Conservation (phyloP, 73 alveolate species). For the Paramecium caudatum region DNA sequence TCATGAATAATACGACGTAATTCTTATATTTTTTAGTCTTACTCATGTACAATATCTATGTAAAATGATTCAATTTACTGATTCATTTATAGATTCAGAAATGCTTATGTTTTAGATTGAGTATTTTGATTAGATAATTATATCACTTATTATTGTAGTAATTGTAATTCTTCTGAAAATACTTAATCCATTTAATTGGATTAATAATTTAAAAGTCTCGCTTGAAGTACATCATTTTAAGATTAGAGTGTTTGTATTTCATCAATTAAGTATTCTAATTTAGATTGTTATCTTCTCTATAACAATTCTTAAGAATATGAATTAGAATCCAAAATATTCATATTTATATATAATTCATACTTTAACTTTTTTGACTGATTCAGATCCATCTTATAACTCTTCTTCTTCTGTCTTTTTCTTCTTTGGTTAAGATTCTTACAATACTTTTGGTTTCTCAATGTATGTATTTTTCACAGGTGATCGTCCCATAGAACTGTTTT, state of each 20-base stretch:
- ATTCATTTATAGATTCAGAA: constrained; percentile 13
- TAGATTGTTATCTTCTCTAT: no score
- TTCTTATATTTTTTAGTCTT: constrained; percentile 25
- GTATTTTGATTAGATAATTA: neutral
- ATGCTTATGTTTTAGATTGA: neutral
- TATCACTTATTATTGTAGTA: neutral
- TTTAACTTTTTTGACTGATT: constrained; percentile 31
- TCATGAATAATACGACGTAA: constrained; percentile 21
- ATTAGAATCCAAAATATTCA: neutral
- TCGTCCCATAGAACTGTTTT: constrained; percentile 39
- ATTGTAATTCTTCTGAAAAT: neutral
- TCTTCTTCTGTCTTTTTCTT: neutral
- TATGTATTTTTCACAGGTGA: constrained; percentile 29
- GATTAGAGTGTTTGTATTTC: no score
- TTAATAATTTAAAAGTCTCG: neutral
- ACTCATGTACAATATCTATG: constrained; percentile 6
- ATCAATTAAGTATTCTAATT: no score
- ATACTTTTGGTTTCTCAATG: constrained; percentile 19
- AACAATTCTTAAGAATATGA: no score
- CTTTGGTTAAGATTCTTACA: neutral
- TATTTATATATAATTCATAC: constrained; percentile 22
- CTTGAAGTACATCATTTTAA: no score
- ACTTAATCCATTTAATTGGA: constrained; percentile 4
- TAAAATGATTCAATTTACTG: constrained; percentile 5
- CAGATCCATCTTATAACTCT: constrained; percentile 35